Evolutionary conservation across 192 early-diverging fungal species (phyloP).

Genomic region (Umbelopsis vinacea): DNA sequence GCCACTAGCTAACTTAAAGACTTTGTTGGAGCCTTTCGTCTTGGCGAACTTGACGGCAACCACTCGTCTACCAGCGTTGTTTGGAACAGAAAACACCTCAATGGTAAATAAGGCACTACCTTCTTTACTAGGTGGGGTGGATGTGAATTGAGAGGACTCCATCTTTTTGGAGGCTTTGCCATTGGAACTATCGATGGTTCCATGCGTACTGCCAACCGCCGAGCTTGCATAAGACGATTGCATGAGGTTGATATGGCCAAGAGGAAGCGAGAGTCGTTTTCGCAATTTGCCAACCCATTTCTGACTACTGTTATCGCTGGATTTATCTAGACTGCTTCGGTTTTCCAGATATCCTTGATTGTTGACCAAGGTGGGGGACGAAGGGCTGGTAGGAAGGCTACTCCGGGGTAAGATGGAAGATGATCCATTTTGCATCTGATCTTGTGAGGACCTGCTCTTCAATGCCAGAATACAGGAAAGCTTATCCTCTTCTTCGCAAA

Average conservation of each 20-base stretch:
- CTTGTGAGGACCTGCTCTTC: conserved; percentile 6
- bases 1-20: conserved; percentile 37
- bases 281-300: conserved; percentile 10
- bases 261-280: conserved; percentile 32
- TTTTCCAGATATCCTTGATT: background rate
- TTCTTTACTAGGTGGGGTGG: conserved; percentile 12
- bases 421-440: background rate
- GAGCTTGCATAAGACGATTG: conserved; percentile 20
- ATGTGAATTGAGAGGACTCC: background rate
- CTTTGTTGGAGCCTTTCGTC: conserved; percentile 36
- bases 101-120: conserved; percentile 34
- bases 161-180: background rate
- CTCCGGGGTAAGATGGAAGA: conserved; percentile 6
- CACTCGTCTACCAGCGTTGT: conserved; percentile 20
- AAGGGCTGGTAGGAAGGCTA: conserved; percentile 7
- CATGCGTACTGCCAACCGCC: conserved; percentile 3
- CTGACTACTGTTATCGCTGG: conserved; percentile 8
- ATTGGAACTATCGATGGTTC: background rate
- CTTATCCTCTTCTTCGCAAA: conserved; percentile 20
- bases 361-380: conserved; percentile 1
- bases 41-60: conserved; percentile 34
- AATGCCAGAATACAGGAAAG: conserved; percentile 17
- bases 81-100: conserved; percentile 30
- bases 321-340: conserved; percentile 12
- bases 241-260: conserved; percentile 20